A percentile compares a stretch with the other conserved stretches of the same genome.
phyloP scores from a whole-genome alignment of 768 basidiomycete species.

The Trametes cingulata region DNA sequence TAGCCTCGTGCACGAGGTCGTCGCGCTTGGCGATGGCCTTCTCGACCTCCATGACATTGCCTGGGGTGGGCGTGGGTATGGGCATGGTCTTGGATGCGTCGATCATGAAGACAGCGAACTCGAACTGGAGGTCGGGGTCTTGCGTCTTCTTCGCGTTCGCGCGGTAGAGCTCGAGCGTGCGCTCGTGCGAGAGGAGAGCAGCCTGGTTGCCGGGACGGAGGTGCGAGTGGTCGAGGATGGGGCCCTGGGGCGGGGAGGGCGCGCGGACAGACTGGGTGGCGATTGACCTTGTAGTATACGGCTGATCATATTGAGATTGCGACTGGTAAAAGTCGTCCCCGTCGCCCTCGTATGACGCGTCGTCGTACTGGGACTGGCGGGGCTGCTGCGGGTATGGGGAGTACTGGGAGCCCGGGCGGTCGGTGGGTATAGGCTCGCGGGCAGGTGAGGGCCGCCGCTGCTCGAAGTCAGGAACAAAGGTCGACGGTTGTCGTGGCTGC shows the following conservation, averaged over 20 bases:
- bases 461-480: conserved; percentile 27
- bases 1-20: conserved; percentile 88
- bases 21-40: conserved; percentile 81
- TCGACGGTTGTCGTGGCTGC: conserved; percentile 23
- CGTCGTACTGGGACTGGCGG: conserved; percentile 19
- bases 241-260: conserved; percentile 65
- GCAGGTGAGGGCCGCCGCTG: conserved; percentile 21
- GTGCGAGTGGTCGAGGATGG: conserved; percentile 89
- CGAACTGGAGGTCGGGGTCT: conserved; percentile 96
- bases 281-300: conserved; percentile 21
- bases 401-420: conserved; percentile 21
- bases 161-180: conserved; percentile 95
- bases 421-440: conserved; percentile 12
- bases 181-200: conserved; percentile 90
- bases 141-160: conserved; percentile 98
- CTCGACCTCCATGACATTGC: conserved; percentile 80
- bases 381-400: conserved; percentile 22
- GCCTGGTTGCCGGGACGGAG: conserved; percentile 92
- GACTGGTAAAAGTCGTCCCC: conserved; percentile 31
- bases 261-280: conserved; percentile 48
- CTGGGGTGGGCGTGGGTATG: conserved; percentile 66
- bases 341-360: conserved; percentile 23
- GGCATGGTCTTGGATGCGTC: conserved; percentile 92
- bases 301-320: conserved; percentile 27
- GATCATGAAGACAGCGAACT: conserved; percentile 98